These are phyloP conservation scores for Russula emetica DNA, from an alignment of 768 basidiomycete genomes.

Conservation along the genomic window DNA sequence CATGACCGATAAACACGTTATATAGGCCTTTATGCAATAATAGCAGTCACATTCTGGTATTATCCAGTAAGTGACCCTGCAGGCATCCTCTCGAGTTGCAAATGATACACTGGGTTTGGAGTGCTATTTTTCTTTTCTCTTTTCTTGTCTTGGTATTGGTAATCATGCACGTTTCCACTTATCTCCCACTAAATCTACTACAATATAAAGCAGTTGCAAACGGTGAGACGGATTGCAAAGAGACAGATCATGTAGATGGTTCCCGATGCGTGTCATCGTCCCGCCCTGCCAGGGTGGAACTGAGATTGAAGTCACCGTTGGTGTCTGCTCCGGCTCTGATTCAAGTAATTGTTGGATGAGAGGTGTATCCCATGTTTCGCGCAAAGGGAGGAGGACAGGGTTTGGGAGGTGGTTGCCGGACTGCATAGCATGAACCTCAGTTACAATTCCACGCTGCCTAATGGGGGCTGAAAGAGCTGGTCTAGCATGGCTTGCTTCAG, in stretches of 20 bases:
- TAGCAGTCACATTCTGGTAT: slow-evolving; percentile 68
- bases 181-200: too few relatives aligned
- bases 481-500: slow-evolving; percentile 32
- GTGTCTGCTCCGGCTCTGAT: slow-evolving; percentile 27
- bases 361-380: slow-evolving; percentile 1
- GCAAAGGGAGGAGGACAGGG: slow-evolving; percentile 32
- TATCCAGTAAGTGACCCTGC: slow-evolving; percentile 36
- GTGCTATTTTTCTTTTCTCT: background rate
- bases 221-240: too few relatives aligned
- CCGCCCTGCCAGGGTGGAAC: slow-evolving; percentile 26
- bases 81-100: slow-evolving; percentile 16
- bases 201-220: too few relatives aligned
- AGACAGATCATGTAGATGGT: too few relatives aligned
- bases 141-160: too few relatives aligned
- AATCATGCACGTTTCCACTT: too few relatives aligned
- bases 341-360: slow-evolving; percentile 12
- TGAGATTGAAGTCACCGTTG: slow-evolving; percentile 23
- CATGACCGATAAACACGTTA: slow-evolving; percentile 13
- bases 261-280: slow-evolving; percentile 48
- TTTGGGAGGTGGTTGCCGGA: slow-evolving; percentile 30
- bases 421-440: slow-evolving; percentile 60
- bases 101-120: background rate
- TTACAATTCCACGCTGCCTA: slow-evolving; percentile 61
- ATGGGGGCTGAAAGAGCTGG: slow-evolving; percentile 56
- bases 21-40: slow-evolving; percentile 65